These are phyloP conservation scores for Jaltomata sinuosa DNA, from an alignment of 257 asterid genomes.

Conservation along the genomic window DNA sequence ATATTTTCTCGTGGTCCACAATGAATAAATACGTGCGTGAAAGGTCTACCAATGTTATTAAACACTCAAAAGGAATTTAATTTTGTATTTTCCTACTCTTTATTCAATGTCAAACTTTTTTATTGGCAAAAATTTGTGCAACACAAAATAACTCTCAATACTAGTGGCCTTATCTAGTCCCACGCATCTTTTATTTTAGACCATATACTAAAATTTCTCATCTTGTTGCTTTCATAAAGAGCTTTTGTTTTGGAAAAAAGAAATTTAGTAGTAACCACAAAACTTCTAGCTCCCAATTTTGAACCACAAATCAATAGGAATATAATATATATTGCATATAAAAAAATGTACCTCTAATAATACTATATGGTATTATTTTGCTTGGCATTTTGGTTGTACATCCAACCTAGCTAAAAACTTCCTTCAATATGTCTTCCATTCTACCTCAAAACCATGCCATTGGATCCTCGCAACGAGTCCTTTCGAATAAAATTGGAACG, in stretches of 20 bases:
- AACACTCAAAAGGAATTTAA: neutral
- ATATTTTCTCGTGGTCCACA: neutral
- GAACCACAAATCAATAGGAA: neutral
- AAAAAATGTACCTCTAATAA: neutral
- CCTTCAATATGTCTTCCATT: constrained; percentile 17
- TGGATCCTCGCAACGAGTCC: neutral
- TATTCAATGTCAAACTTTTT: neutral
- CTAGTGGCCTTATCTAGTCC: neutral
- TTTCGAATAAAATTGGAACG: neutral
- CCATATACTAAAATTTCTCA: neutral
- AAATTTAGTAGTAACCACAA: neutral
- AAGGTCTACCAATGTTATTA: neutral
- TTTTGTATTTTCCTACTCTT: neutral
- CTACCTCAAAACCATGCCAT: constrained; percentile 9
- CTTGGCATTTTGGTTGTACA: neutral
- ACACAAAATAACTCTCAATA: neutral
- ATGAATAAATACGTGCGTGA: neutral
- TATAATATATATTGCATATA: neutral
- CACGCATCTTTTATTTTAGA: neutral
- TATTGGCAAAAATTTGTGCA: neutral
- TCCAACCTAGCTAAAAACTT: neutral
- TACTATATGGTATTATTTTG: neutral
- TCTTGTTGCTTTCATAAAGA: neutral
- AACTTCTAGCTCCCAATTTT: neutral
- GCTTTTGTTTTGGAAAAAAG: no score